phyloP scores from a whole-genome alignment of 2,329 filamentous ascomycete genomes.

The Fusarium sp. region DNA sequence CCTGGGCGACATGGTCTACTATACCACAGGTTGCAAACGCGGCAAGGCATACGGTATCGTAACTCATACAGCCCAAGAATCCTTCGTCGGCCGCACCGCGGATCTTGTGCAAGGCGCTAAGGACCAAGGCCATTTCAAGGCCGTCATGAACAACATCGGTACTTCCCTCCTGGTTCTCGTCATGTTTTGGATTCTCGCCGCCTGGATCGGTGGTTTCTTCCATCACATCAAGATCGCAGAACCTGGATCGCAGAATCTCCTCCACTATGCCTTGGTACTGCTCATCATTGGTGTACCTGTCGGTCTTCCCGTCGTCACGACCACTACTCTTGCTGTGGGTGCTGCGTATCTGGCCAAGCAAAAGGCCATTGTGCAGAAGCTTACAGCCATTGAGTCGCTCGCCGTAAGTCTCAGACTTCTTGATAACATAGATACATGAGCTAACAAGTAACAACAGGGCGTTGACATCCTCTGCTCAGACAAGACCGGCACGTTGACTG shows the following conservation, averaged over 20 bases:
- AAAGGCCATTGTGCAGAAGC: conserved; percentile 28
- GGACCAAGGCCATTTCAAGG: conserved; percentile 33
- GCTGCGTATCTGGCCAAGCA: conserved; percentile 28
- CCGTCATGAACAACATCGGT: conserved; percentile 32
- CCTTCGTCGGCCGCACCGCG: conserved; percentile 29
- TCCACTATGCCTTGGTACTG: conserved; percentile 28
- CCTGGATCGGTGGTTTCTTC: conserved; percentile 31
- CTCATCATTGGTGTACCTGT: conserved; percentile 33
- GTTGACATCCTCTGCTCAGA: conserved; percentile 31
- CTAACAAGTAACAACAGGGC: neutral
- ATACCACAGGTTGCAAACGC: conserved; percentile 31
- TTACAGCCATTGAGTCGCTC: conserved; percentile 13
- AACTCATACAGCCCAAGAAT: conserved; percentile 16
- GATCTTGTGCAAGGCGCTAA: conserved; percentile 31
- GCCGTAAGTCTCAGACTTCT: neutral
- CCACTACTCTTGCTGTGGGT: conserved; percentile 27
- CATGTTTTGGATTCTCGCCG: conserved; percentile 27
- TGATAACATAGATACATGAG: rapidly evolving
- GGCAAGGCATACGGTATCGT: conserved; percentile 24
- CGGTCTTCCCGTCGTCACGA: conserved; percentile 29
- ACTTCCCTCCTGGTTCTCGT: conserved; percentile 24
- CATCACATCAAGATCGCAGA: conserved; percentile 20
- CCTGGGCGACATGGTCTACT: conserved; percentile 24
- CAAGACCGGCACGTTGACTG: conserved; percentile 24
- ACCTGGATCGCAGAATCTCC: conserved; percentile 24